Percentiles rank a stretch among this genome's conserved stretches.
phyloP scores from a whole-genome alignment of 2,329 filamentous ascomycete species.

The Monilinia aucupariae region DNA sequence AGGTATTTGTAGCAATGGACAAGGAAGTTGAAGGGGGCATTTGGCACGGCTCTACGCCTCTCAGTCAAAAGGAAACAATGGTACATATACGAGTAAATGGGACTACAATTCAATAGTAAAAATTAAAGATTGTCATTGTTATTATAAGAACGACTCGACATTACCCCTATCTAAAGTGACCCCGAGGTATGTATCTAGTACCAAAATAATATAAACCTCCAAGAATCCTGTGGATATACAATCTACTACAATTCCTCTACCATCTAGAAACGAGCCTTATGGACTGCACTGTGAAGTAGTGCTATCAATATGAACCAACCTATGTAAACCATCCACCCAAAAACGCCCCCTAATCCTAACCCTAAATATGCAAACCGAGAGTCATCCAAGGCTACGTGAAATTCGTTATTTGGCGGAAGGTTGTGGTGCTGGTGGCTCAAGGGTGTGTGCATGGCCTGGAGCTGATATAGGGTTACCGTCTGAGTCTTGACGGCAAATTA shows the following conservation, averaged over 20 bases:
- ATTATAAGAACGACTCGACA: not conserved
- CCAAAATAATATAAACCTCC: conserved; percentile 12
- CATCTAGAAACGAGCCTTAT: conserved; percentile 20
- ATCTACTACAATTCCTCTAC: conserved; percentile 25
- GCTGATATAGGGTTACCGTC: conserved; percentile 67
- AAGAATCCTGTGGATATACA: conserved; percentile 24
- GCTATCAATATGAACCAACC: conserved; percentile 11
- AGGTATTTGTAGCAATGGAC: no score
- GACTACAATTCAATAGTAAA: not conserved
- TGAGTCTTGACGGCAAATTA: conserved; percentile 80
- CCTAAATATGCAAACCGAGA: conserved; percentile 18
- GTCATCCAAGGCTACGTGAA: conserved; percentile 17
- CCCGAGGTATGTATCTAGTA: conserved; percentile 14
- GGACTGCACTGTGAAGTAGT: conserved; percentile 20
- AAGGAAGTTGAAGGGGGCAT: no score
- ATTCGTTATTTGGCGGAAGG: conserved; percentile 24
- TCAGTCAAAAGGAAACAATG: no score
- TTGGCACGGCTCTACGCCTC: no score
- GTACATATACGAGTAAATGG: no score
- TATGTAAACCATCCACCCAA: conserved; percentile 3
- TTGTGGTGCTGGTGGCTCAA: conserved; percentile 62
- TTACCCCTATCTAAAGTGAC: conserved; percentile 8
- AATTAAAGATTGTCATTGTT: conserved; percentile 6
- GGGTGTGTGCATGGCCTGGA: conserved; percentile 73
- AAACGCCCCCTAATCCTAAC: conserved; percentile 20